A percentile compares a stretch with the other conserved stretches of the same genome.
phyloP scores from a whole-genome alignment of 1,284 basidiomycete genomes.

The Cystobasidium slooffiae region DNA sequence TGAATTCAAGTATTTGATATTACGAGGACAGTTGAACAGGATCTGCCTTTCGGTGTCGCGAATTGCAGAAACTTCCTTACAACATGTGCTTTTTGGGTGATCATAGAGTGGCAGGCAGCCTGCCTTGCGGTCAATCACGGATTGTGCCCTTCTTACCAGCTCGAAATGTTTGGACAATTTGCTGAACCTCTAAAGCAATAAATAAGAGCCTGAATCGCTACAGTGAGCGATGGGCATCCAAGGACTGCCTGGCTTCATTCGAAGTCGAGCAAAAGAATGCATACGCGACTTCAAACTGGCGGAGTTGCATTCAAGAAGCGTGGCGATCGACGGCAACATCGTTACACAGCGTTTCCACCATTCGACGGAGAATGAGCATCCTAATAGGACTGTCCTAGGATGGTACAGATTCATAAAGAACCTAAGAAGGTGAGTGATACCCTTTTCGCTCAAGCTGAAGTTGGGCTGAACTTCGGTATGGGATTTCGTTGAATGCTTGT shows the following conservation, averaged over 20 bases:
- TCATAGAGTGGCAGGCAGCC: no score
- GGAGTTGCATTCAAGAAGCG: slow-evolving; percentile 23
- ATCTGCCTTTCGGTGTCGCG: no score
- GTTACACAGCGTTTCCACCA: slow-evolving; percentile 41
- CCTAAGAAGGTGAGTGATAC: slow-evolving; percentile 19
- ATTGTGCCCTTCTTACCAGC: no score
- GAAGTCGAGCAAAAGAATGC: slow-evolving; percentile 20
- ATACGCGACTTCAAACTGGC: slow-evolving; percentile 23
- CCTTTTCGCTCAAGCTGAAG: background rate
- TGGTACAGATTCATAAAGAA: slow-evolving; percentile 46
- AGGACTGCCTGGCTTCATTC: slow-evolving; percentile 25
- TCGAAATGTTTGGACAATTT: no score
- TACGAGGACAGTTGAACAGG: no score
- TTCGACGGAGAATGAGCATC: slow-evolving; percentile 28
- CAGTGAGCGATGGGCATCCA: slow-evolving; percentile 30
- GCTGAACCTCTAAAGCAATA: no score
- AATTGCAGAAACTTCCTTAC: no score
- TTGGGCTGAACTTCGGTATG: no score
- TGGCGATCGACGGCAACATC: slow-evolving; percentile 45
- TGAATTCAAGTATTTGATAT: no score
- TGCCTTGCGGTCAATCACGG: no score
- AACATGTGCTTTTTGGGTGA: no score
- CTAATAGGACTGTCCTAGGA: slow-evolving; percentile 26
- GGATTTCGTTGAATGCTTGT: no score
- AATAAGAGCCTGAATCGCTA: background rate